These are phyloP conservation scores for Cryphonectria naterciae DNA, from an alignment of 2,329 filamentous ascomycete genomes.

Conservation along the genomic window DNA sequence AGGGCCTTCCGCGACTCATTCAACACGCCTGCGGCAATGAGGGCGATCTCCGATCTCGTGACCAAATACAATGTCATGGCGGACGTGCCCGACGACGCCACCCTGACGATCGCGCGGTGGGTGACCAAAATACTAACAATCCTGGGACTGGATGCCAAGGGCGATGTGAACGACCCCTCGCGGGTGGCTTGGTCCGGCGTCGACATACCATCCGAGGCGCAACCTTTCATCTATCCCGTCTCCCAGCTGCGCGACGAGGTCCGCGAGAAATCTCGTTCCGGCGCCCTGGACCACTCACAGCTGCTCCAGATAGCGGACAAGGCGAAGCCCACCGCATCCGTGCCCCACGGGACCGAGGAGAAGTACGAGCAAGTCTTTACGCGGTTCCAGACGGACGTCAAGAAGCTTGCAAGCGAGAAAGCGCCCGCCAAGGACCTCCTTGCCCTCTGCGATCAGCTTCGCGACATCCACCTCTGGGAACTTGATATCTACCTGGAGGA, in stretches of 20 bases:
- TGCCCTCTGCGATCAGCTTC: conserved; percentile 66
- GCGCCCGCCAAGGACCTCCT: conserved; percentile 63
- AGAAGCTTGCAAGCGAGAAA: conserved; percentile 45
- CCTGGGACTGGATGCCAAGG: conserved; percentile 62
- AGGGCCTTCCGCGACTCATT: conserved; percentile 69
- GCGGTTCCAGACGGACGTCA: conserved; percentile 47
- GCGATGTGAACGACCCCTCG: conserved; percentile 42
- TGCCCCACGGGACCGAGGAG: conserved; percentile 25
- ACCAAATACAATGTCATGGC: conserved; percentile 60
- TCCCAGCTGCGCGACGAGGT: conserved; percentile 44
- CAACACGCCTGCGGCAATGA: conserved; percentile 68
- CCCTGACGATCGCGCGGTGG: conserved; percentile 55
- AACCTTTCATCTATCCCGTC: conserved; percentile 63
- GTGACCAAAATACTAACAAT: conserved; percentile 68
- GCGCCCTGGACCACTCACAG: conserved; percentile 40
- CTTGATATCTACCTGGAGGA: conserved; percentile 74
- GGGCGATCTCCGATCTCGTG: conserved; percentile 64
- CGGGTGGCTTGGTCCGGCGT: conserved; percentile 68
- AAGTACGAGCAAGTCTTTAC: conserved; percentile 39
- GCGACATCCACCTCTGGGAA: conserved; percentile 67
- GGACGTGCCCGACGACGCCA: conserved; percentile 32
- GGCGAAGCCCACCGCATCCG: conserved; percentile 24
- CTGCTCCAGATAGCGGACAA: conserved; percentile 31
- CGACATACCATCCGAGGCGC: conserved; percentile 62
- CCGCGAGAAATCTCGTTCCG: conserved; percentile 43